Evolutionary conservation across 2,329 filamentous ascomycete genomes (phyloP), one percentile per base, ranked within the genome.

Genomic region (Coleophoma eucalyptorum): DNA sequence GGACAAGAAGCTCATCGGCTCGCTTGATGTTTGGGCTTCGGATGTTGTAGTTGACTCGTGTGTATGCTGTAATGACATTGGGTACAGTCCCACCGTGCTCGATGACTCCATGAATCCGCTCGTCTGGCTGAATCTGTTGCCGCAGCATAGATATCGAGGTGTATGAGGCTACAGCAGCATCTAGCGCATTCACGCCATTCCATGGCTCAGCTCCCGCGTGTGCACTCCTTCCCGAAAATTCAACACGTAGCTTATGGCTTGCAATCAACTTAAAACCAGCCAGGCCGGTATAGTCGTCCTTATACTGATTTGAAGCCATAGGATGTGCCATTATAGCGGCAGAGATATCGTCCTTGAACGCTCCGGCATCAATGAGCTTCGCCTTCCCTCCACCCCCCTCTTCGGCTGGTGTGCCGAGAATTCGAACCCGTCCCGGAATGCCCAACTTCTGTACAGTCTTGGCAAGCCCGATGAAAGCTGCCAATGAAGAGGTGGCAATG

Each of bases 341-440:
- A 43, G 66, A 59, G 38, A 71, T 44, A 16, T 46, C 63, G 37
- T 69, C 65, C 37, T 63, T 57, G 58, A 72, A 77, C 5, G 73
- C 70, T 8, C 72, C 72, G 5, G 70, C 69, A 20, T 72, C 60
- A 6, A 76, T 63, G 21, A 77, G 60, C 21, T 66, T 69, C 44
- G 74, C 65, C 53, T 76, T 76, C 19, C 73, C 61, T n/a, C 59
- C 61, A 33, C 60, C 62, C 5, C 55, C 55, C 50, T 64, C 62
- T 51, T 64, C 62, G 12, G 58, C 62, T 16, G 62, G 60, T 10
- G 60, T 64, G 5, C 60, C 62, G 18, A 74, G 55, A 1, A 65
- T 45, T 4, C 58, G 58, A 3, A 67, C 59, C 18, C 62, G 62
- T 1, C 67, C 67, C 11, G 56, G 34, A 2, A 60, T 44, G 2